phyloP scores from a whole-genome alignment of 2,329 filamentous ascomycete genomes.

The Fusarium pseudograminearum region DNA sequence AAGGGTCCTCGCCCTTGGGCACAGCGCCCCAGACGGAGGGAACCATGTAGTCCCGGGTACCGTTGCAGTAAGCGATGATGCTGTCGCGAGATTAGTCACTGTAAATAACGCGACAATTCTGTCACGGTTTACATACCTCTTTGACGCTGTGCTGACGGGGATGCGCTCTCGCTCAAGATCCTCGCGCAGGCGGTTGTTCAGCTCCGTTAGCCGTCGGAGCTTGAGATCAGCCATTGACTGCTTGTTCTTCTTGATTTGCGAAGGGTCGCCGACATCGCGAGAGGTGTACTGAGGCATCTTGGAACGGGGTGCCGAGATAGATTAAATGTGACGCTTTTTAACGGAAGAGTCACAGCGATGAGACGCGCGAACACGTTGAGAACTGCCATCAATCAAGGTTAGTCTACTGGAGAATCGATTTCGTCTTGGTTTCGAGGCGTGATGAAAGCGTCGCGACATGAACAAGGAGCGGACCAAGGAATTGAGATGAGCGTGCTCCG shows the following conservation, averaged over 20 bases:
- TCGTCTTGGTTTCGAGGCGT: conserved; percentile 9
- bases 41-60: conserved; percentile 99
- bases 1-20: conserved; percentile 96
- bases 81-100: conserved; percentile 61
- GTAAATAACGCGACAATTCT: background rate
- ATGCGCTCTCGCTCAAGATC: conserved; percentile 96
- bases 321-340: conserved; percentile 16
- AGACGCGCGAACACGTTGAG: conserved; percentile 27
- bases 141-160: conserved; percentile 92
- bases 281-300: conserved; percentile 76
- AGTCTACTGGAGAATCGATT: conserved; percentile 17
- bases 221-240: conserved; percentile 99
- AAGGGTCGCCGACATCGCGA: conserved; percentile 74
- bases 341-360: conserved; percentile 30
- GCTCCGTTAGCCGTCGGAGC: conserved; percentile 92
- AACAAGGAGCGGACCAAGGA: background rate
- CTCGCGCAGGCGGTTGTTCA: conserved; percentile 95
- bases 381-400: conserved; percentile 40
- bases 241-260: conserved; percentile 89
- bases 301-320: conserved; percentile 44
- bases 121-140: conserved; percentile 69
- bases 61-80: conserved; percentile 97
- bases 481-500: conserved; percentile 10
- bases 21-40: conserved; percentile 96
- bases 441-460: conserved; percentile 21